Evolutionary conservation across 139 green algal species (phyloP).

Genomic region (Pleodorina starrii): DNA sequence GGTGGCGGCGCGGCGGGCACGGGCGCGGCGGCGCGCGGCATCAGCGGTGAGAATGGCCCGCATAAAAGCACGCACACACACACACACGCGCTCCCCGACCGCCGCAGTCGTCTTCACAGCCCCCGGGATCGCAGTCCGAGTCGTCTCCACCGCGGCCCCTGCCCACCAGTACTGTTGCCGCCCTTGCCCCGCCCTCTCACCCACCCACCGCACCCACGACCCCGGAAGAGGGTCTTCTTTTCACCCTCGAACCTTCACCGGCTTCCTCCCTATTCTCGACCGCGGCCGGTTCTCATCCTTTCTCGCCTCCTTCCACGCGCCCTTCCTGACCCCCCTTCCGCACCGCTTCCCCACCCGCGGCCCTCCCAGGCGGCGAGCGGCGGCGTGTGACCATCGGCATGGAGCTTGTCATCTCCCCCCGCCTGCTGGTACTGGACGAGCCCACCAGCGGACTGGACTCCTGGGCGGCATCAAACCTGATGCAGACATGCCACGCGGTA

Average conservation of each 20-base stretch:
- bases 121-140: no score
- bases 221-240: no score
- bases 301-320: neutral
- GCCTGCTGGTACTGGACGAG: conserved; percentile 71
- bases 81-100: neutral
- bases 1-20: neutral
- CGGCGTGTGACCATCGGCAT: conserved; percentile 80
- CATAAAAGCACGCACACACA: neutral
- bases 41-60: conserved; percentile 29
- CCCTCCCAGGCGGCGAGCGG: conserved; percentile 74
- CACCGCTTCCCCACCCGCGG: conserved; percentile 25
- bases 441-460: conserved; percentile 83
- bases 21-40: conserved; percentile 3
- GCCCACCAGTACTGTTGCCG: neutral
- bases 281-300: no score
- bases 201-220: no score
- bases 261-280: no score
- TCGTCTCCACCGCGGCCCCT: no score
- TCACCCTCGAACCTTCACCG: no score
- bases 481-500: conserved; percentile 71
- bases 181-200: neutral
- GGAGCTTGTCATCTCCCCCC: conserved; percentile 80
- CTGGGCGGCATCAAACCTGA: conserved; percentile 75
- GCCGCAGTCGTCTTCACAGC: neutral
- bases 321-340: neutral